Evolutionary conservation across 352 stramenopile genomes (phyloP), one percentile per base, ranked within the genome.

Genomic region (Pythium apleroticum): DNA sequence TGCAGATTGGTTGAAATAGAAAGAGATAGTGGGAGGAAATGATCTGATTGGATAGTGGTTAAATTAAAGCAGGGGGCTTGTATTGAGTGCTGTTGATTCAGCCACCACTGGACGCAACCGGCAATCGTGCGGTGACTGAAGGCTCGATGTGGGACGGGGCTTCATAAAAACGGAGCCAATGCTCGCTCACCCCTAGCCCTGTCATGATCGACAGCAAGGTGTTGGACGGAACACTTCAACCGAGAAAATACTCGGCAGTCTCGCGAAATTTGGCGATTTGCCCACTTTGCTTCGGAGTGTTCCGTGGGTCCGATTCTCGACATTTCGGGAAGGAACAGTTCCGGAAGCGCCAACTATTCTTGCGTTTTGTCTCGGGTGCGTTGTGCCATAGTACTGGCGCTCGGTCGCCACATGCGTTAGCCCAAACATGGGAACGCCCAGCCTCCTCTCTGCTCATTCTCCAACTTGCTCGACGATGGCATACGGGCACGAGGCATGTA

Each of bases 91-190:
- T 46, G 37, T 46, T 22, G 14, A 46, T 46, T 46, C 4, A 20
- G 39, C 59, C 24, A 48, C 41, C 58, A 50, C 33, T 60, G 1
- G 25, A 14, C 50, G 31, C 33, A 30, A 63, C 25, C 30, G 25
- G 10, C 60, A 67, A 68, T 72, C 65, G 66, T 31, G 69, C 59
- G 74, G 53, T 48, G 54, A 64, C 33, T 35, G 25, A 35, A n/a
- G 15, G 54, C 31, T 52, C 25, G 39, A 35, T 45, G 57, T 58
- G 63, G 37, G 63, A 70, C 63, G 57, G 48, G 63, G 76, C 64
- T 74, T 68, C 76, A 84, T 81, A 84, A 70, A 84, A 81, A 78
- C 68, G 74, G 62, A 81, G 70, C 63, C 69, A 68, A 41, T 60
- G 17, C n/a, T 27, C 31, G 30, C 22, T n/a, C 19, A 11, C 12